Evolutionary conservation across 1,284 basidiomycete species (phyloP), one percentile per base, ranked within the genome.

Genomic region (Ceratobasidium papillatum): DNA sequence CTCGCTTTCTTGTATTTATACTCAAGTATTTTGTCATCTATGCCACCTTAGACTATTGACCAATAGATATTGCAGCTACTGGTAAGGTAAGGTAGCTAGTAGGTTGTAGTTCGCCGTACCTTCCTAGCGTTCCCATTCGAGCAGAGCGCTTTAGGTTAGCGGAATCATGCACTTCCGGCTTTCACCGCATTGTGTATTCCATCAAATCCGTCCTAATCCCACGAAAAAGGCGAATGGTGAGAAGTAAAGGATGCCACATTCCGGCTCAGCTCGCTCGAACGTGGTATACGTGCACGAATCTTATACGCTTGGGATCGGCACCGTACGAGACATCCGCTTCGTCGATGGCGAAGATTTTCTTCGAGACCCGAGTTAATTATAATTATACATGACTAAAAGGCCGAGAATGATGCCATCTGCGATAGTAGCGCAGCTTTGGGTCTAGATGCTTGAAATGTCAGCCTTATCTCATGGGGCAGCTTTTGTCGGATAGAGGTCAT

Each of bases 381-480:
- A 30, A 36, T 38, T 41, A 41, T 41, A 59, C 17, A 12, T 11
- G 30, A 32, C 30, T 19, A 58, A 34, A 3, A 3, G 22, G 2
- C 36, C 17, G 22, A 47, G 17, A 63, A 43, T 25, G 41, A 63
- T 45, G 61, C 25, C 61, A 47, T 63, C 32, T 59, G 61, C 38
- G 61, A 63, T 63, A 43, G 61, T 17, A 63, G 3, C 61, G 61
- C 61, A 38, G 12, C 12, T n/a, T 63, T 7, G 41, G 30, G 61
- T 30, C 41, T 30, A 17, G 41, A 63, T 47, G 61, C 17, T 32
- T 9, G 41, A 41, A 5, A n/a, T 22, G 56, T 59, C 34, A 59
- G 56, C 56, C 17, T 59, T 59, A 59, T 36, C 56, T 41, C 27
- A 59, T 41, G n/a, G 22, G 7, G 19, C 17, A 34, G 25, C 34